phyloP scores from a whole-genome alignment of 2,329 filamentous ascomycete species.

The Aspergillus ibericus region DNA sequence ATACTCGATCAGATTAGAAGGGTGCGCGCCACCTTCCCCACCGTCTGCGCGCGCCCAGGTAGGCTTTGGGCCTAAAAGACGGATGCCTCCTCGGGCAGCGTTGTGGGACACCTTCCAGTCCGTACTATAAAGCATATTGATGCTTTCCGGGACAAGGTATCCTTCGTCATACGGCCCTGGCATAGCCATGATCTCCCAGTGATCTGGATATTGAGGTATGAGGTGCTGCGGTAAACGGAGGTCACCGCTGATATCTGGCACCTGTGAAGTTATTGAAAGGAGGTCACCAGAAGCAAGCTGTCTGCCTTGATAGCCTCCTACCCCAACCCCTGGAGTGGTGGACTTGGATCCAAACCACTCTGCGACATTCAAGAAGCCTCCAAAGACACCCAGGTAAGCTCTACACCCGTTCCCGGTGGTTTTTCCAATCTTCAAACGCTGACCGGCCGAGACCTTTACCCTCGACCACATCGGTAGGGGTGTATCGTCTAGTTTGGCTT shows the following conservation, averaged over 20 bases:
- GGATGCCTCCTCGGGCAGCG: constrained; percentile 59
- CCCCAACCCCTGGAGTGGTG: constrained; percentile 57
- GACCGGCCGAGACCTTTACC: constrained; percentile 52
- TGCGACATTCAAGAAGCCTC: constrained; percentile 56
- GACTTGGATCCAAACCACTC: constrained; percentile 61
- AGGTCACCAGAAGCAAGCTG: constrained; percentile 56
- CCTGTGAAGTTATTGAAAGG: constrained; percentile 45
- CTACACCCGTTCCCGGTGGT: constrained; percentile 55
- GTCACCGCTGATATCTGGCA: constrained; percentile 35
- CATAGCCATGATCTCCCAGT: constrained; percentile 57
- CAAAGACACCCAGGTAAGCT: constrained; percentile 59
- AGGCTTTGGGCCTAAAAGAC: constrained; percentile 59
- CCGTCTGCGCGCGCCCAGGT: constrained; percentile 61
- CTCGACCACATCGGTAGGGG: constrained; percentile 57
- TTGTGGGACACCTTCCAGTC: constrained; percentile 65
- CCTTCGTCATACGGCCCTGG: constrained; percentile 58
- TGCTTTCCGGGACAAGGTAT: constrained; percentile 52
- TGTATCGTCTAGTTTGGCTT: constrained; percentile 52
- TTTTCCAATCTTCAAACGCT: constrained; percentile 57
- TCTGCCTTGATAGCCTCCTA: constrained; percentile 62
- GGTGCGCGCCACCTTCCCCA: constrained; percentile 64
- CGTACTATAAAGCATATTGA: constrained; percentile 58
- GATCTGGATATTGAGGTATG: constrained; percentile 50
- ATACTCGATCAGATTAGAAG: constrained; percentile 60
- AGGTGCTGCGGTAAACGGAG: constrained; percentile 47